These are phyloP conservation scores for Ceratocystiopsis sp. DNA, from an alignment of 2,329 filamentous ascomycete species.

Conservation along the genomic window DNA sequence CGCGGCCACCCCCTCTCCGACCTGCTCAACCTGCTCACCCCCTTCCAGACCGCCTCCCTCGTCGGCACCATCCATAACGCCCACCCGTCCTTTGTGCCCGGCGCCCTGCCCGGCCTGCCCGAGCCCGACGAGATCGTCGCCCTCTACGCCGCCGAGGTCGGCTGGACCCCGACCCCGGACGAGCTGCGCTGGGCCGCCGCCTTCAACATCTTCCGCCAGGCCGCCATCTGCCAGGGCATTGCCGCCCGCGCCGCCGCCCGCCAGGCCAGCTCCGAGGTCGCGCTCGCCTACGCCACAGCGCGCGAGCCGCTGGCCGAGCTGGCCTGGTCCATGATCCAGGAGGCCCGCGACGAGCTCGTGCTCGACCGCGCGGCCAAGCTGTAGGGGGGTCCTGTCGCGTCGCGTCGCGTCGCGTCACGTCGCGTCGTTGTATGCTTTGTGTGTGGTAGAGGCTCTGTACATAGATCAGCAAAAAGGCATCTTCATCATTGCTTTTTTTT, in stretches of 20 bases:
- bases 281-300: slow-evolving; percentile 51
- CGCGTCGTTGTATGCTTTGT: too few species aligned
- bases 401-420: too few species aligned
- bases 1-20: slow-evolving; percentile 93
- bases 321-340: slow-evolving; percentile 57
- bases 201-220: slow-evolving; percentile 43
- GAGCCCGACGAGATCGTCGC: slow-evolving; percentile 16
- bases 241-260: slow-evolving; percentile 69
- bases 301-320: slow-evolving; percentile 58
- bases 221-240: slow-evolving; percentile 68
- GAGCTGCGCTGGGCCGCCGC: slow-evolving; percentile 46
- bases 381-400: too few species aligned
- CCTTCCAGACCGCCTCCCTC: slow-evolving; percentile 24
- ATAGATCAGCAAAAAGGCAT: too few species aligned
- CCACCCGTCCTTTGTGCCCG: slow-evolving; percentile 39
- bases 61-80: slow-evolving; percentile 12
- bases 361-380: too few species aligned
- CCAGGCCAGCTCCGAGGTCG: slow-evolving; percentile 79
- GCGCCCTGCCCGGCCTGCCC: slow-evolving; percentile 41
- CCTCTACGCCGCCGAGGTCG: slow-evolving; percentile 27
- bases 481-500: too few species aligned
- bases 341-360: slow-evolving; percentile 10
- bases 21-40: slow-evolving; percentile 57
- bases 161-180: slow-evolving; percentile 31
- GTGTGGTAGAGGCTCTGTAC: too few species aligned